Evolutionary conservation across 345 rosid genomes (phyloP).

Genomic region (Eutrema yunnanense): DNA sequence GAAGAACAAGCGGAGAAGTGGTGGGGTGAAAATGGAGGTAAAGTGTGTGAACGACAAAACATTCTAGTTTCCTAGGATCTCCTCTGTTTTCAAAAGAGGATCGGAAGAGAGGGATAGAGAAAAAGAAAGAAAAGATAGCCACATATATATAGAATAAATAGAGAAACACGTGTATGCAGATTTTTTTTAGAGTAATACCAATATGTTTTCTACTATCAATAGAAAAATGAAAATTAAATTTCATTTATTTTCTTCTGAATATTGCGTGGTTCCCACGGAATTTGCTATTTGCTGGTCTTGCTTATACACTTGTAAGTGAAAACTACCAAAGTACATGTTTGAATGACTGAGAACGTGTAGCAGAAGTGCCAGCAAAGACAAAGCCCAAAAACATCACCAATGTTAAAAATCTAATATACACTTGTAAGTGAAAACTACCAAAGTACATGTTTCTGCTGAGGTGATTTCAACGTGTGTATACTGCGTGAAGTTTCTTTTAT

Average conservation of each 20-base stretch:
- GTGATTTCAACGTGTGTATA: no score
- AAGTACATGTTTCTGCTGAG: no score
- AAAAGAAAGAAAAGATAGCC: background rate
- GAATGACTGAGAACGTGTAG: no score
- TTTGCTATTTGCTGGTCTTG: background rate
- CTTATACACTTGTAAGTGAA: no score
- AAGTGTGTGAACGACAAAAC: slow-evolving; percentile 56
- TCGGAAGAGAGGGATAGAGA: background rate
- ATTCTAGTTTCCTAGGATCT: slow-evolving; percentile 23
- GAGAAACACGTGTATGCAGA: background rate
- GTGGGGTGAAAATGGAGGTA: slow-evolving; percentile 78
- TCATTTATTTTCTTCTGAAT: background rate
- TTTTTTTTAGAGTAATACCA: background rate
- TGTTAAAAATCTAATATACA: no score
- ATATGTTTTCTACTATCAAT: slow-evolving; percentile 2
- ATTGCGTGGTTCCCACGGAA: background rate
- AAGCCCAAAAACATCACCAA: no score
- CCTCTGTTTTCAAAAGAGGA: background rate
- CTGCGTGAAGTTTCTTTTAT: no score
- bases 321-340: no score
- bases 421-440: no score
- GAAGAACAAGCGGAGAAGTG: slow-evolving; percentile 85
- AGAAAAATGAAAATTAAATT: background rate
- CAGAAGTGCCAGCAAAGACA: no score
- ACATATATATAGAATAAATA: slow-evolving; percentile 14